Base-by-base conservation (phyloP, 2,329 filamentous ascomycete species). In the Stagonosporopsis tanaceti region DNA sequence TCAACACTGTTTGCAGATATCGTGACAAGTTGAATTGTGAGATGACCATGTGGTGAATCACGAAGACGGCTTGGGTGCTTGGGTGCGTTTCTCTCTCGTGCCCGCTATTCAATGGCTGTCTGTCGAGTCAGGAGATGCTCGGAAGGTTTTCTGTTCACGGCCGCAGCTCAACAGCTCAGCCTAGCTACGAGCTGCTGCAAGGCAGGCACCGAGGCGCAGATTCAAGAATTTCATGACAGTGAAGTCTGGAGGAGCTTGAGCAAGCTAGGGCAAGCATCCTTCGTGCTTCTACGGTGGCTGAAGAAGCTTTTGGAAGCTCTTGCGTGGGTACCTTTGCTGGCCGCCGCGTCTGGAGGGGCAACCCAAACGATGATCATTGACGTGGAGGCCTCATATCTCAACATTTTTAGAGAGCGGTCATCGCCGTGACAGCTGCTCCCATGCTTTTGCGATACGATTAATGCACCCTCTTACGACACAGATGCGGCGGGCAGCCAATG, bases 361-460 rank as follows among this genome's bases (percentile, higher is more conserved):
- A 45, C 39, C 12, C 6, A 9, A 27, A 20, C 9, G 48, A 27
- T 48, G 38, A 57, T 52, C 54, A 39, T 47, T 37, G 54, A 44
- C 32, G 48, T 52, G 47, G 47, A 57, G 47, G 41, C 54, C 44
- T 50, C 39, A 42, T 58, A 47, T 47, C 55, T 32, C 55, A 58
- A 58, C 55, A 58, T 25, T 53, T 53, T 41, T 34, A 39, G 32
- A 57, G 40, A 40, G 42, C 35, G 50, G 55, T 53, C 50, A 53
- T 53, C 34, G 46, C 55, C 50, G 46, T 57, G 54, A 57, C 56
- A 59, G 50, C 57, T 47, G 50, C 63, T 39, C 41, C 46, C 24
- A 57, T 59, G 62, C 62, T 66, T 59, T 58, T 64, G 64, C 60
- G 59, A 69, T 65, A 66, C 50, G 59, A 59, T 64, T 60, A 56